Conservation (phyloP, 2,329 filamentous ascomycete genomes). For the Chaetomium strumarium region DNA sequence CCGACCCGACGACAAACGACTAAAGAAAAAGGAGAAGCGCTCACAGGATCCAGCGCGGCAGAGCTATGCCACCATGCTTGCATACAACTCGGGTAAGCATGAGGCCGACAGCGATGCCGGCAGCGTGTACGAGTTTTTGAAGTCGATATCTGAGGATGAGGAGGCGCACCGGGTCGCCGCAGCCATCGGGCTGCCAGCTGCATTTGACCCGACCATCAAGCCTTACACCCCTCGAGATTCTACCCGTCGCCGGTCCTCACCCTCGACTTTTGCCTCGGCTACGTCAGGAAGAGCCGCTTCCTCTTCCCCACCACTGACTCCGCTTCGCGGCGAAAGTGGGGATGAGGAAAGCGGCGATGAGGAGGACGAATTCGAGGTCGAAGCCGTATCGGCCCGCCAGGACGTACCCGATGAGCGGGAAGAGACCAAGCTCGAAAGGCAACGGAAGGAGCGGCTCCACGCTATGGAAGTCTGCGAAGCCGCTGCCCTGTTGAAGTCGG, state of each 20-base stretch:
- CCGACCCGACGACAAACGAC: slow-evolving; percentile 76
- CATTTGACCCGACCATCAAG: slow-evolving; percentile 60
- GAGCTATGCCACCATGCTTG: slow-evolving; percentile 72
- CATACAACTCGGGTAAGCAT: slow-evolving; percentile 52
- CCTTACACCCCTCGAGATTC: slow-evolving; percentile 35
- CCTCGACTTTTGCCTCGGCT: slow-evolving; percentile 8
- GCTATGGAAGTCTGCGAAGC: slow-evolving; percentile 57
- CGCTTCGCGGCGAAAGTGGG: slow-evolving; percentile 31
- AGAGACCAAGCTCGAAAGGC: slow-evolving; percentile 35
- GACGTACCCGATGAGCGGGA: slow-evolving; percentile 33
- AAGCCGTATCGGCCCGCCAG: slow-evolving; percentile 35
- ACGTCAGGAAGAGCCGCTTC: slow-evolving; percentile 9
- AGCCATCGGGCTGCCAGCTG: slow-evolving; percentile 55
- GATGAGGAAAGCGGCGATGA: slow-evolving; percentile 41
- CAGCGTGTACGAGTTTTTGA: slow-evolving; percentile 50
- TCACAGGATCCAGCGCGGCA: slow-evolving; percentile 68
- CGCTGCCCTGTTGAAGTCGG: slow-evolving; percentile 39
- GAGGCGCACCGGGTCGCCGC: slow-evolving; percentile 60
- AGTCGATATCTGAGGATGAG: slow-evolving; percentile 50
- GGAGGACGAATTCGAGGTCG: slow-evolving; percentile 38
- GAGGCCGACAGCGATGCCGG: slow-evolving; percentile 52
- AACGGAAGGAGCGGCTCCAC: slow-evolving; percentile 50
- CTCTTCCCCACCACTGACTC: slow-evolving; percentile 19
- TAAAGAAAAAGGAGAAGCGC: slow-evolving; percentile 85
- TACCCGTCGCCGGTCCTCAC: slow-evolving; percentile 15